These are phyloP conservation scores for Picea abies DNA, from an alignment of 83 land plant species.

Conservation along the genomic window DNA sequence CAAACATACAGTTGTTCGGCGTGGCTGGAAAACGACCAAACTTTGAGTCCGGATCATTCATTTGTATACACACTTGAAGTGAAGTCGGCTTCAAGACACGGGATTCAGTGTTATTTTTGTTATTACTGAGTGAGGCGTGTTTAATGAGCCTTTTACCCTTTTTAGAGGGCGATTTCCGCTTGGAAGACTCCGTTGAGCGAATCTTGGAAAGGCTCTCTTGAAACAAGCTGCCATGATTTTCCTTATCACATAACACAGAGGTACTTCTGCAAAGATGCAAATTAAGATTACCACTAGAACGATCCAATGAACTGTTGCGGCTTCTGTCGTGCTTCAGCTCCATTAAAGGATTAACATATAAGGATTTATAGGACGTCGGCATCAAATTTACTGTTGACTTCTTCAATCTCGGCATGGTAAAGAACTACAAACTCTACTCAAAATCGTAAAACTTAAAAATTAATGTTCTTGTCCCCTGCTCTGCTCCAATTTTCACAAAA, in stretches of 20 bases:
- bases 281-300: background rate
- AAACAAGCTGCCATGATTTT: conserved; percentile 8
- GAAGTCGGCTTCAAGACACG: conserved; percentile 36
- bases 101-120: background rate
- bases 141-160: conserved; percentile 8
- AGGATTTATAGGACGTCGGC: conserved; percentile 32
- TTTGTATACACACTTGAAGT: conserved; percentile 45
- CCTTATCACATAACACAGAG: conserved; percentile 22
- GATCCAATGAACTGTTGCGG: conserved; percentile 21
- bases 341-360: conserved; percentile 32
- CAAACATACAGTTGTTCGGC: conserved; percentile 31
- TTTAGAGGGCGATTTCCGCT: background rate
- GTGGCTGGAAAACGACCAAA: conserved; percentile 28
- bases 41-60: conserved; percentile 40
- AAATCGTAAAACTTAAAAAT: too few species aligned
- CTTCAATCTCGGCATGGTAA: conserved; percentile 22
- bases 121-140: background rate
- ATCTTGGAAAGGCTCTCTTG: conserved; percentile 13
- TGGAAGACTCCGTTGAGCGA: background rate
- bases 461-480: too few species aligned
- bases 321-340: conserved; percentile 32
- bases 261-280: conserved; percentile 30
- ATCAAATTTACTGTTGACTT: conserved; percentile 13
- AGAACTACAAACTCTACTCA: background rate
- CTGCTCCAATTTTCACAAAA: too few species aligned